phyloP scores from a whole-genome alignment of 2,329 filamentous ascomycete genomes.

The Beauveria rudraprayagi region DNA sequence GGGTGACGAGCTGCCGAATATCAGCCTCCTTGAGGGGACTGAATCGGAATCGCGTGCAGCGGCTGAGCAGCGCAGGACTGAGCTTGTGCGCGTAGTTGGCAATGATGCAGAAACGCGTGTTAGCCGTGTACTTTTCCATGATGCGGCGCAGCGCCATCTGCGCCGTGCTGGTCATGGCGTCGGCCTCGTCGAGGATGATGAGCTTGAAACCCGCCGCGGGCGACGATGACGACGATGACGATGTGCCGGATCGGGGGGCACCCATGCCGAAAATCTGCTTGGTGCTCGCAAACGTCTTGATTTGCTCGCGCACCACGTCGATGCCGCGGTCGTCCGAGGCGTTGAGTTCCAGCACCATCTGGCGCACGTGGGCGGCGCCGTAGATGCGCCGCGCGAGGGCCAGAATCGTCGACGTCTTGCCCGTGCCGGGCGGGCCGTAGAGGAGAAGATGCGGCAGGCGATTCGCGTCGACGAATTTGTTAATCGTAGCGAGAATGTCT shows the following conservation, averaged over 20 bases:
- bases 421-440: constrained; percentile 92
- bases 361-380: constrained; percentile 81
- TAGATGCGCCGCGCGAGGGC: constrained; percentile 92
- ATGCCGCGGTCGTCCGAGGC: constrained; percentile 96
- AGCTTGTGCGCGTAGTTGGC: constrained; percentile 99
- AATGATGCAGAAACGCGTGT: constrained; percentile 96
- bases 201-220: constrained; percentile 78
- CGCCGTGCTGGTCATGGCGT: constrained; percentile 97
- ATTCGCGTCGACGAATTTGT: constrained; percentile 94
- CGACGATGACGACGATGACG: constrained; percentile 20
- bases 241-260: constrained; percentile 15
- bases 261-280: constrained; percentile 85
- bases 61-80: constrained; percentile 80
- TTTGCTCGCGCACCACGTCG: constrained; percentile 95
- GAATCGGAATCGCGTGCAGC: constrained; percentile 92
- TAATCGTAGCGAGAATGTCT: constrained; percentile 95
- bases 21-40: constrained; percentile 85
- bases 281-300: constrained; percentile 97
- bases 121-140: constrained; percentile 99
- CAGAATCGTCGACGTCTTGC: constrained; percentile 94
- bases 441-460: constrained; percentile 90
- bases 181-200: constrained; percentile 96
- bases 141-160: constrained; percentile 96
- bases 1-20: constrained; percentile 77
- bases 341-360: constrained; percentile 98